Base-by-base conservation (phyloP, 768 basidiomycete species). In the Collybia sp. region DNA sequence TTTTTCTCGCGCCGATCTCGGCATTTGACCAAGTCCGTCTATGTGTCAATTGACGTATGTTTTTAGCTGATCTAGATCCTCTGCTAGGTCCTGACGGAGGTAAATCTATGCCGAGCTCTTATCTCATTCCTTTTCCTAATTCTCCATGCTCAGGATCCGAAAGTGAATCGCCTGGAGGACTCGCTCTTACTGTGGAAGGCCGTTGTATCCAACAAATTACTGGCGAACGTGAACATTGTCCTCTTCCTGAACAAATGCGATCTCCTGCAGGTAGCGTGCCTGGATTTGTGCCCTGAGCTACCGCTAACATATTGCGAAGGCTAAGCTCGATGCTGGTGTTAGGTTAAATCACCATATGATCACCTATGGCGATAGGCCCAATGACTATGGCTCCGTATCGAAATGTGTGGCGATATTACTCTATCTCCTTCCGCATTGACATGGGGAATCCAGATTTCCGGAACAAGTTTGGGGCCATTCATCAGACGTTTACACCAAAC, bases 1-100 rank as follows among this genome's bases (percentile, higher is more conserved):
- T 93, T 49, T 93, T 91, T 66, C 76, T 93, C 47, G 89, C 86
- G 32, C 89, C 89, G 30, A 89, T 93, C 40, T 91, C 89, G 33
- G 85, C 84, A 18, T 92, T 92, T 55, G 89, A 91, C 68, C 88
- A 91, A 66, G 70, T 70, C 43, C 43, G 53, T 19, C 25, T 25
- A 25, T 25, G 25, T 25, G 25, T 8, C 25, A 25, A 25, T 25
- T 25, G 25, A 25, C 25, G 25, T 25, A 25, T 8, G 8, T 25
- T 25, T n/a, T 25, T 4, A 25, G 25, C 25, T 43, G 40, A 44
- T 46, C 25, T 32, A 43, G 42, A 15, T 45, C n/a, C 35, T 44
- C 31, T 40, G 47, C 51, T 52, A 70, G 70, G 80, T 86, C 35
- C 73, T 91, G 47, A 70, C 78, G 19, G 89, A 91, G 76, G 87